phyloP scores from a whole-genome alignment of 108 stramenopile genomes.

The Pseudonitzschia delicatissima region DNA sequence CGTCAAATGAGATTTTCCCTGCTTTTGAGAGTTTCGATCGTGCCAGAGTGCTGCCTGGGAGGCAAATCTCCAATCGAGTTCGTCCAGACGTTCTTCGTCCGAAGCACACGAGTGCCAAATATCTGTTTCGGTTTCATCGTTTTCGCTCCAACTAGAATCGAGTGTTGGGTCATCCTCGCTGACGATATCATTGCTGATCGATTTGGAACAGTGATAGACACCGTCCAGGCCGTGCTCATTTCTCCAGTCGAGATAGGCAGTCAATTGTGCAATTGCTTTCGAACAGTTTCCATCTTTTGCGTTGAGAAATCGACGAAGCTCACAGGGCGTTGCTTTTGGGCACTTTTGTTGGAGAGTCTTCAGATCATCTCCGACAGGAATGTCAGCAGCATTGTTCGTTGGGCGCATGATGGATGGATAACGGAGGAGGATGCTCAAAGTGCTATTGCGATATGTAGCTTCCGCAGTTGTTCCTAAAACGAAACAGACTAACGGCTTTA shows the following conservation, averaged over 20 bases:
- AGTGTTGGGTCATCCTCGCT: not conserved
- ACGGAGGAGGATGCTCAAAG: no score
- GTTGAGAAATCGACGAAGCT: slow-evolving; percentile 19
- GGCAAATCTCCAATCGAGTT: slow-evolving; percentile 28
- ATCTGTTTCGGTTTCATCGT: not conserved
- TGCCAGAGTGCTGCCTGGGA: slow-evolving; percentile 6
- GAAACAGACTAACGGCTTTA: no score
- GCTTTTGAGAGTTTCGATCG: not conserved
- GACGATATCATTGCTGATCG: not conserved
- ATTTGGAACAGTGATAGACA: not conserved
- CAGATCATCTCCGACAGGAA: not conserved
- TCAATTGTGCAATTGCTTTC: slow-evolving; percentile 6
- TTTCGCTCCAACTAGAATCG: not conserved
- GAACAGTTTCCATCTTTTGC: slow-evolving; percentile 8
- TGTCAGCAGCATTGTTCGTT: no score
- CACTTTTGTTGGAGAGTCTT: slow-evolving; percentile 8
- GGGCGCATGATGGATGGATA: no score
- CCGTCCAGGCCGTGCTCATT: slow-evolving; percentile 14
- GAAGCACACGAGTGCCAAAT: not conserved
- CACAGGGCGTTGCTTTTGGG: slow-evolving; percentile 23
- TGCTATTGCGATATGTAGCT: no score
- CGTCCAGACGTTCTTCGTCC: not conserved
- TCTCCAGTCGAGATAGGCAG: slow-evolving; percentile 25
- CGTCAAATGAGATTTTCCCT: not conserved
- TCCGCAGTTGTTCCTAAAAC: no score